phyloP scores from a whole-genome alignment of 2,329 filamentous ascomycete genomes.

The Boeremia exigua region DNA sequence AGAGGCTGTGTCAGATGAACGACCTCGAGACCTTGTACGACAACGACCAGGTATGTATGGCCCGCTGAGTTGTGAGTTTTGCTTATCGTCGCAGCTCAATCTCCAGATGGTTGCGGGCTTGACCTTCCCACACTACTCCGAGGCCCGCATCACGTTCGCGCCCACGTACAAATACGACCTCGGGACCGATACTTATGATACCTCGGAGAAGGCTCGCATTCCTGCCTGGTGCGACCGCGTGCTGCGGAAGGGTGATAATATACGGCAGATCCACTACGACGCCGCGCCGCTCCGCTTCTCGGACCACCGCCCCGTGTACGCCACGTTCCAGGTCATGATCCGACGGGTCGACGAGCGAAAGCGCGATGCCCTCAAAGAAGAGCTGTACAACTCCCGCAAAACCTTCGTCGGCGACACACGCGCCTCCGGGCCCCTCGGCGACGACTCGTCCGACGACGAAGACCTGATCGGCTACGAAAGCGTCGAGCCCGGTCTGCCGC shows the following conservation, averaged over 20 bases:
- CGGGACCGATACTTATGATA: conserved; percentile 87
- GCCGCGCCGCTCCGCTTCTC: conserved; percentile 85
- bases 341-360: conserved; percentile 77
- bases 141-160: conserved; percentile 83
- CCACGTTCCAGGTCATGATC: conserved; percentile 83
- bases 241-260: conserved; percentile 80
- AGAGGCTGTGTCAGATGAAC: conserved; percentile 72
- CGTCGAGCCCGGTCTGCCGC: conserved; percentile 76
- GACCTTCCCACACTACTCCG: conserved; percentile 89
- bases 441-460: conserved; percentile 73
- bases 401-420: conserved; percentile 69
- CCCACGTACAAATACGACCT: conserved; percentile 97
- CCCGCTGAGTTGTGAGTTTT: background rate
- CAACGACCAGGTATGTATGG: conserved; percentile 76
- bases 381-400: conserved; percentile 74
- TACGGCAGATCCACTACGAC: conserved; percentile 83
- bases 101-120: conserved; percentile 94
- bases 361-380: conserved; percentile 74
- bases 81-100: conserved; percentile 68
- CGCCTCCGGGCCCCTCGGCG: conserved; percentile 56
- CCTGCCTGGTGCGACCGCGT: conserved; percentile 98
- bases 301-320: conserved; percentile 95
- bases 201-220: conserved; percentile 91
- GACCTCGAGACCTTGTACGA: conserved; percentile 84
- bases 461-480: conserved; percentile 82